Evolutionary conservation across 768 basidiomycete genomes (phyloP).

Genomic region (Asterophora parasitica): DNA sequence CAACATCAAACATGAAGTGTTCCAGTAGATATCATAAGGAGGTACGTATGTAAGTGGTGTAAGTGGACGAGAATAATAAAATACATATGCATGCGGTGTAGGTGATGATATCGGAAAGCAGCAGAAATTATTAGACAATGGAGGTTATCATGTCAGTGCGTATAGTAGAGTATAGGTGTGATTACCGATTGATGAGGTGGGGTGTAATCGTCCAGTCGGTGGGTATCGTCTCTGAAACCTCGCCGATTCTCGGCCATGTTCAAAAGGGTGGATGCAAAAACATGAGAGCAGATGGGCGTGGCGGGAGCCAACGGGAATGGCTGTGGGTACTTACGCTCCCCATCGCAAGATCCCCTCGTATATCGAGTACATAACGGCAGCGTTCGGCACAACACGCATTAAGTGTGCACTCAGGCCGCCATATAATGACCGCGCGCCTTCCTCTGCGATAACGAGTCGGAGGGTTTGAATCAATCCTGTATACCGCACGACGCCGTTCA

Average conservation of each 20-base stretch:
- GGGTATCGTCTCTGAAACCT: background rate
- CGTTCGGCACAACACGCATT: constrained; percentile 96
- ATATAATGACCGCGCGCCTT: constrained; percentile 82
- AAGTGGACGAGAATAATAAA: background rate
- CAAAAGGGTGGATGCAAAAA: background rate
- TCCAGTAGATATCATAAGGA: background rate
- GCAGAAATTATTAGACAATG: no score
- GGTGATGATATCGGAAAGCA: background rate
- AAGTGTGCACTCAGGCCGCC: constrained; percentile 92
- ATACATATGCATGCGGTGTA: constrained; percentile 1
- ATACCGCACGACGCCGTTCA: constrained; percentile 78
- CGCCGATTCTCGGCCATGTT: background rate
- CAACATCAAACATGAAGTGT: constrained; percentile 13
- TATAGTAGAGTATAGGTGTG: background rate
- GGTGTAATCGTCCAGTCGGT: background rate
- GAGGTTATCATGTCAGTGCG: no score
- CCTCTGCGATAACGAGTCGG: constrained; percentile 80
- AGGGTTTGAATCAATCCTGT: constrained; percentile 83
- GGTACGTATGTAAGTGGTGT: constrained; percentile 1
- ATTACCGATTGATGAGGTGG: constrained; percentile 5
- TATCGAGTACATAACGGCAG: constrained; percentile 94
- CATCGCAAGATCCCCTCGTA: constrained; percentile 82
- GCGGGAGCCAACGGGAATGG: no score
- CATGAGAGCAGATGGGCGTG: background rate
- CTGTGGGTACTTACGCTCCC: constrained; percentile 22